Percentiles rank a stretch among this genome's conserved stretches.
Conservation (phyloP, 257 asterid genomes). For the Anisodus tanguticus region DNA sequence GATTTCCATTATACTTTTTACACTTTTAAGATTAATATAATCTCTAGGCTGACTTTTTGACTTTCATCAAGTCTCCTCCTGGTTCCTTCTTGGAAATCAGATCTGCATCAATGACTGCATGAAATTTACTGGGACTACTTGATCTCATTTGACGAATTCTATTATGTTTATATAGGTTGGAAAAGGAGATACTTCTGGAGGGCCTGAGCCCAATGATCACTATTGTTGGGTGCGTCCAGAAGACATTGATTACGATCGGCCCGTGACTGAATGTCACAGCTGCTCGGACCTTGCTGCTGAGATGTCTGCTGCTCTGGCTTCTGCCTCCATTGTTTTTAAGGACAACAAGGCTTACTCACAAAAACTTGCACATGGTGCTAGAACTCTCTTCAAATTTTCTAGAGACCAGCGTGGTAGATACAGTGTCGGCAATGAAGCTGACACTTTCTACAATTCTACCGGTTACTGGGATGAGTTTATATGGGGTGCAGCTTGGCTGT, state of each 20-base stretch:
- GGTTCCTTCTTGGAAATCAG: neutral
- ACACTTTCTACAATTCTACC: conserved; percentile 73
- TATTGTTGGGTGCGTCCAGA: conserved; percentile 97
- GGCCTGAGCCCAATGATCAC: conserved; percentile 70
- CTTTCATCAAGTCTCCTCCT: conserved; percentile 4
- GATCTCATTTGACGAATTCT: neutral
- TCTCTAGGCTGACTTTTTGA: neutral
- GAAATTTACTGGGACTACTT: neutral
- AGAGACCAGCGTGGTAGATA: conserved; percentile 92
- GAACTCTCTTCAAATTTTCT: conserved; percentile 75
- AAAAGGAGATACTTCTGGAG: conserved; percentile 73
- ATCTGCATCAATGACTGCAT: neutral
- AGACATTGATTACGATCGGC: conserved; percentile 81
- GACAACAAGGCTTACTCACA: conserved; percentile 88
- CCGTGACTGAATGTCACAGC: conserved; percentile 58
- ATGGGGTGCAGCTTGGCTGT: conserved; percentile 97
- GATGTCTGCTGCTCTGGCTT: conserved; percentile 97
- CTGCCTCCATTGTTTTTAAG: conserved; percentile 95
- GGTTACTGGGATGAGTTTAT: conserved; percentile 84
- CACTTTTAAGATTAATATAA: neutral
- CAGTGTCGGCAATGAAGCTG: conserved; percentile 70
- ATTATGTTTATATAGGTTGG: conserved; percentile 66
- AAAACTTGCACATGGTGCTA: conserved; percentile 94
- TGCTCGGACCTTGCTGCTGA: conserved; percentile 97
- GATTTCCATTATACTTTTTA: neutral